phyloP scores from a whole-genome alignment of 495 filamentous ascomycete species.

The Penicillium bovifimosum region DNA sequence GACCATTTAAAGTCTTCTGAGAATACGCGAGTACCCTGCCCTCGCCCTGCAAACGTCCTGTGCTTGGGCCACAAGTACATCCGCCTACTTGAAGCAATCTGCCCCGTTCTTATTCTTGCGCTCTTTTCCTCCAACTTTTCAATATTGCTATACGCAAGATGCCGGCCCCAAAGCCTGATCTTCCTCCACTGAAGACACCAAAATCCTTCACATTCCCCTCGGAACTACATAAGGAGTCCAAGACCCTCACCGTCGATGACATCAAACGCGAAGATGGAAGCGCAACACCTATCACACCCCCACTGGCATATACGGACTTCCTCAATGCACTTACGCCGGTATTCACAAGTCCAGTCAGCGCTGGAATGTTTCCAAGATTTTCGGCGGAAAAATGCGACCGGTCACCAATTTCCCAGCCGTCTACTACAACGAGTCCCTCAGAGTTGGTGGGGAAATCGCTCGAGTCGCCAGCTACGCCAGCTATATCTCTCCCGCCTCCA shows the following conservation, averaged over 20 bases:
- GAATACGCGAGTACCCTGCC: background rate
- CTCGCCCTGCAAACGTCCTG: background rate
- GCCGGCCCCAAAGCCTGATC: background rate
- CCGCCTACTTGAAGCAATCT: background rate
- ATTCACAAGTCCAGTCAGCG: slow-evolving; percentile 40
- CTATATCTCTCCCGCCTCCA: slow-evolving; percentile 32
- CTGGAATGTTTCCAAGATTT: slow-evolving; percentile 32
- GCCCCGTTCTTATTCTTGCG: background rate
- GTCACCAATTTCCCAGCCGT: slow-evolving; percentile 37
- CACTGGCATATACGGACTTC: slow-evolving; percentile 86
- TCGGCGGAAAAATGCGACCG: slow-evolving; percentile 26
- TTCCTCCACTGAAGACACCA: background rate
- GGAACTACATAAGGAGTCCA: background rate
- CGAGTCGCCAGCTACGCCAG: slow-evolving; percentile 18
- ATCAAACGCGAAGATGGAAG: slow-evolving; percentile 48
- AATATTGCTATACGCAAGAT: background rate
- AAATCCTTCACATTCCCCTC: background rate
- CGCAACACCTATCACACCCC: slow-evolving; percentile 89
- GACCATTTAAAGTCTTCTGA: no score
- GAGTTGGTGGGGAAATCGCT: slow-evolving; percentile 20
- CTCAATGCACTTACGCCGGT: slow-evolving; percentile 73
- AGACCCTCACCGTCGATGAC: slow-evolving; percentile 7
- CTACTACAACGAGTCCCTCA: slow-evolving; percentile 34
- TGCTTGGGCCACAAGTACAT: background rate
- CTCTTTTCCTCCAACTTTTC: background rate